A percentile compares a stretch with the other conserved stretches of the same genome.
phyloP scores from a whole-genome alignment of 2,329 filamentous ascomycete species.

The Daldinia sp. region DNA sequence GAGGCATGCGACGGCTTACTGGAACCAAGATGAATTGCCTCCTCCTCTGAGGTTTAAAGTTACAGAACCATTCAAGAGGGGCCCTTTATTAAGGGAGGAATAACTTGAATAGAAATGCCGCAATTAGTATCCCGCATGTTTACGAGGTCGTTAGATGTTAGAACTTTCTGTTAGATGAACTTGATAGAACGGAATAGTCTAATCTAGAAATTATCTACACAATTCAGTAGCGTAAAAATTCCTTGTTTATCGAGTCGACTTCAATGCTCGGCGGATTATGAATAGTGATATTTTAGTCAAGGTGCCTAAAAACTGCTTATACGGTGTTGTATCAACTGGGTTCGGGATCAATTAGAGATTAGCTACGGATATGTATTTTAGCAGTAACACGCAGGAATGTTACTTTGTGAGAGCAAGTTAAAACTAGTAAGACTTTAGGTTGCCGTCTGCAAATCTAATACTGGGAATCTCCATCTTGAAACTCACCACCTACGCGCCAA shows the following conservation, averaged over 20 bases:
- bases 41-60: conserved; percentile 51
- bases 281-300: no score
- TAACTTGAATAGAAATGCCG: not conserved
- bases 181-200: no score
- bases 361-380: no score
- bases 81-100: conserved; percentile 49
- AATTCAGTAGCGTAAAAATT: no score
- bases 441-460: not conserved
- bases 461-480: not conserved
- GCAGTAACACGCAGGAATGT: no score
- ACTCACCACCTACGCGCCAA: conserved; percentile 9
- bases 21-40: conserved; percentile 59
- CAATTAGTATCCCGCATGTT: not conserved
- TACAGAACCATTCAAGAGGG: conserved; percentile 56
- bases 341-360: no score
- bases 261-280: no score
- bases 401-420: not conserved
- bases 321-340: no score
- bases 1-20: conserved; percentile 62
- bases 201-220: no score
- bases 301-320: no score
- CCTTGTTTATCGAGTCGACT: no score
- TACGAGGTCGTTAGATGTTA: not conserved
- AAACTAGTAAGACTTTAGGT: not conserved
- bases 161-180: no score